Percentiles rank a stretch among this genome's conserved stretches.
Evolutionary conservation across 345 rosid genomes (phyloP).

Genomic region (Angophora floribunda): DNA sequence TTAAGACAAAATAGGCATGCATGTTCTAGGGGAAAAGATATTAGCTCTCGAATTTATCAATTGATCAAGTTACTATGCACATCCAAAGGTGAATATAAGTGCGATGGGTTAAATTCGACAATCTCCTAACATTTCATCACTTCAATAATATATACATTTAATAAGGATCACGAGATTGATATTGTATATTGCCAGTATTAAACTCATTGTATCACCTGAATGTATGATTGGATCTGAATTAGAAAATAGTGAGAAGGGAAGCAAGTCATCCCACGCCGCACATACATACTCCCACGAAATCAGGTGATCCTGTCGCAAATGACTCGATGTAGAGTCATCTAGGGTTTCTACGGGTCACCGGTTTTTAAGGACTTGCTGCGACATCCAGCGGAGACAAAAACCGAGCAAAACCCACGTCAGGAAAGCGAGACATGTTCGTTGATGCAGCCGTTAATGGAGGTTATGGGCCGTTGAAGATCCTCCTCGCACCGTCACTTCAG

Average conservation of each 20-base stretch:
- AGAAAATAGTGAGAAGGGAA: not conserved
- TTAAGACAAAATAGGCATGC: not conserved
- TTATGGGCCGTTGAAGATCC: conserved; percentile 14
- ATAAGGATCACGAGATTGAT: not conserved
- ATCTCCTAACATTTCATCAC: not conserved
- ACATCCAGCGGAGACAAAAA: not conserved
- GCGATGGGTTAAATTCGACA: not conserved
- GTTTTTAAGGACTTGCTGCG: not conserved
- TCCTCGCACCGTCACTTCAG: not conserved
- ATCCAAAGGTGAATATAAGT: not conserved
- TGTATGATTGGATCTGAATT: not conserved
- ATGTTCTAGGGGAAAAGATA: not conserved
- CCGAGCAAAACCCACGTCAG: not conserved
- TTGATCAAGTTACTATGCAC: not conserved
- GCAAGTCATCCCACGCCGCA: not conserved
- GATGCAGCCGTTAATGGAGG: conserved; percentile 44
- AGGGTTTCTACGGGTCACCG: not conserved
- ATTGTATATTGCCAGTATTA: not conserved
- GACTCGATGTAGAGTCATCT: not conserved
- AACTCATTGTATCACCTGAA: not conserved
- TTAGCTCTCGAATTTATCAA: not conserved
- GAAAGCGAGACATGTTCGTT: conserved; percentile 17
- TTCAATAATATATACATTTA: not conserved
- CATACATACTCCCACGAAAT: not conserved
- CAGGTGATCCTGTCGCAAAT: not conserved